Evolutionary conservation across 176 grass and related monocot genomes (phyloP).

Genomic region (Oryza brachyantha): DNA sequence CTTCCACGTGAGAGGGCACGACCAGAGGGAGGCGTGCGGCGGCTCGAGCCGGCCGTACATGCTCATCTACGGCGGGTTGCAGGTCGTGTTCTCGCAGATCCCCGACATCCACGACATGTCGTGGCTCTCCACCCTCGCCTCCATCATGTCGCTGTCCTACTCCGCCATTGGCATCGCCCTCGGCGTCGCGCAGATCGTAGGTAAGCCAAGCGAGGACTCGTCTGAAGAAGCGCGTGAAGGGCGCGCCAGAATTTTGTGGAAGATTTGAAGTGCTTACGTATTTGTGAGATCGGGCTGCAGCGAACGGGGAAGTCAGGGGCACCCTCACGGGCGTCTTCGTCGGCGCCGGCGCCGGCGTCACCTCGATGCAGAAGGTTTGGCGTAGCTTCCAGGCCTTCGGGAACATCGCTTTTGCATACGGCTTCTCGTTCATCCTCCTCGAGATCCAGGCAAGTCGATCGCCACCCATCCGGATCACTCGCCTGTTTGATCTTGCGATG

Average conservation of each 20-base stretch:
- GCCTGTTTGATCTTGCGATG: neutral
- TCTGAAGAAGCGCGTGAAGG: no score
- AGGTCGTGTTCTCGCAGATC: conserved; percentile 37
- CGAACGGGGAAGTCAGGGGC: neutral
- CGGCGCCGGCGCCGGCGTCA: neutral
- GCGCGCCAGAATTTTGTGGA: neutral
- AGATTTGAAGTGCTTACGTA: neutral
- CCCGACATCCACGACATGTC: neutral
- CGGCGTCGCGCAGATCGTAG: neutral
- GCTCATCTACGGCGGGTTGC: conserved; percentile 23
- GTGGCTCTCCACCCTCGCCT: conserved; percentile 22
- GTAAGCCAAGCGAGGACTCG: neutral
- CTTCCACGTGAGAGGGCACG: conserved; percentile 32
- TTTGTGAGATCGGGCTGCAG: neutral
- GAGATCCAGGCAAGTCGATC: conserved; percentile 30
- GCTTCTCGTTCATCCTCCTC: conserved; percentile 28
- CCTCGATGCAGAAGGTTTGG: conserved; percentile 24
- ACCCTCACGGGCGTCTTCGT: neutral
- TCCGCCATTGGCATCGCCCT: neutral
- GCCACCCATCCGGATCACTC: neutral
- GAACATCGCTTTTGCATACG: conserved; percentile 30
- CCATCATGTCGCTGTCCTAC: neutral
- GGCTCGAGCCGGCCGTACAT: conserved; percentile 30
- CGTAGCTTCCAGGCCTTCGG: conserved; percentile 14
- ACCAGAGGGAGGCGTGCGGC: conserved; percentile 1